Conservation (phyloP, 2,329 filamentous ascomycete genomes). For the Xylariaceae sp. region DNA sequence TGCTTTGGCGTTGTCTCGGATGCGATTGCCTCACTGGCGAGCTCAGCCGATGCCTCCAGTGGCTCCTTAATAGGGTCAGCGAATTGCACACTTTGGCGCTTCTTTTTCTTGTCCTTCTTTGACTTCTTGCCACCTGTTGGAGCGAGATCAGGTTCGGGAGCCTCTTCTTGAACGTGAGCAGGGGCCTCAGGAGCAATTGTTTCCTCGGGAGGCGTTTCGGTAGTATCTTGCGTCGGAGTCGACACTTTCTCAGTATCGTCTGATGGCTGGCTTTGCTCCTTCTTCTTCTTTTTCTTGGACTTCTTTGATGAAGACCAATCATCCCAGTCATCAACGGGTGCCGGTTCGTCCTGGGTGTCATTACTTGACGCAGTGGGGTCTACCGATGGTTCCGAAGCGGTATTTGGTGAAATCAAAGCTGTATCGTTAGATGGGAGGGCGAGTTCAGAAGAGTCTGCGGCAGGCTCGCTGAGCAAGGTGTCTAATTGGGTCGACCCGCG, state of each 20-base stretch:
- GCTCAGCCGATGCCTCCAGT: constrained; percentile 10
- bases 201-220: constrained; percentile 10
- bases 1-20: constrained; percentile 9
- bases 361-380: too few species aligned
- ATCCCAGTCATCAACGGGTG: constrained; percentile 5
- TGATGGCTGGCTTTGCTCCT: constrained; percentile 6
- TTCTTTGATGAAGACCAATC: constrained; percentile 7
- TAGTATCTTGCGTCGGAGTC: constrained; percentile 1
- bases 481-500: constrained; percentile 14
- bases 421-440: constrained; percentile 4
- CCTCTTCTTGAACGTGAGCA: constrained; percentile 11
- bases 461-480: constrained; percentile 3
- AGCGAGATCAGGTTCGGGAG: constrained; percentile 4
- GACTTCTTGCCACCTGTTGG: constrained; percentile 12
- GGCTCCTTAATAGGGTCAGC: constrained; percentile 15
- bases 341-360: neutral
- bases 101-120: constrained; percentile 23
- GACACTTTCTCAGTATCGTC: constrained; percentile 7
- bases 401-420: neutral
- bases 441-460: constrained; percentile 8
- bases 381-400: too few species aligned
- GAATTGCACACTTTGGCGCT: constrained; percentile 19
- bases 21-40: constrained; percentile 1
- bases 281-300: constrained; percentile 13
- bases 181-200: constrained; percentile 6